Evolutionary conservation across 495 filamentous ascomycete genomes (phyloP).

Genomic region (Mycothermus thermophilus): DNA sequence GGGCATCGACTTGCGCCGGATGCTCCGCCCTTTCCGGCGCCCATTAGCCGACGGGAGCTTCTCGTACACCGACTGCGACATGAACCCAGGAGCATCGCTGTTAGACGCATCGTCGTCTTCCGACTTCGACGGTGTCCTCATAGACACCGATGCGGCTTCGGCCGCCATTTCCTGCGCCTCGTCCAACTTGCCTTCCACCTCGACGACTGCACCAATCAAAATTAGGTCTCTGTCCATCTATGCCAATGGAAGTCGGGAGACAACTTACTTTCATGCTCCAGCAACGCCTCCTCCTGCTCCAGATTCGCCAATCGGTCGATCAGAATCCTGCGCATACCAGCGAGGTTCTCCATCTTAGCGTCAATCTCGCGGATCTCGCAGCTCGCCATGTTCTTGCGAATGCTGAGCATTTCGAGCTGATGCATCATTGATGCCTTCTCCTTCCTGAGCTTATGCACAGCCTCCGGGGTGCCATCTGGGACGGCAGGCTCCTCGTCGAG

Average conservation of each 20-base stretch:
- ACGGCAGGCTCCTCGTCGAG: constrained; percentile 46
- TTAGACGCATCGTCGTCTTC: constrained; percentile 40
- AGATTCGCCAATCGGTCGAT: constrained; percentile 78
- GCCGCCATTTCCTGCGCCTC: constrained; percentile 65
- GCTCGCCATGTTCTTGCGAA: constrained; percentile 96
- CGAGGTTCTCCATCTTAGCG: constrained; percentile 86
- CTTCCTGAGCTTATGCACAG: constrained; percentile 56
- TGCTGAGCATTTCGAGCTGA: constrained; percentile 75
- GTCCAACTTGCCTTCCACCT: constrained; percentile 75
- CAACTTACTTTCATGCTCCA: constrained; percentile 70
- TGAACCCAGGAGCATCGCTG: constrained; percentile 57
- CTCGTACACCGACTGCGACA: constrained; percentile 96
- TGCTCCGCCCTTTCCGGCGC: constrained; percentile 51
- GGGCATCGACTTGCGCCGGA: constrained; percentile 69
- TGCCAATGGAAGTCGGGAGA: neutral
- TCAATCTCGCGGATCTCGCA: constrained; percentile 94
- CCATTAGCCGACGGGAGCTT: constrained; percentile 57
- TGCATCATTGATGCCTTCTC: constrained; percentile 65
- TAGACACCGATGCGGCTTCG: constrained; percentile 46
- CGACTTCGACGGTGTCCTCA: constrained; percentile 39
- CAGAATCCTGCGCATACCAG: constrained; percentile 86
- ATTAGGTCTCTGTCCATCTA: neutral
- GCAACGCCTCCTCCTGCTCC: constrained; percentile 79
- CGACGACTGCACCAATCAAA: constrained; percentile 43
- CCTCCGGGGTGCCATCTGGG: constrained; percentile 40